These are phyloP conservation scores for Cyberlindnera bimundalis DNA, from an alignment of 805 yeast genomes.

Conservation along the genomic window DNA sequence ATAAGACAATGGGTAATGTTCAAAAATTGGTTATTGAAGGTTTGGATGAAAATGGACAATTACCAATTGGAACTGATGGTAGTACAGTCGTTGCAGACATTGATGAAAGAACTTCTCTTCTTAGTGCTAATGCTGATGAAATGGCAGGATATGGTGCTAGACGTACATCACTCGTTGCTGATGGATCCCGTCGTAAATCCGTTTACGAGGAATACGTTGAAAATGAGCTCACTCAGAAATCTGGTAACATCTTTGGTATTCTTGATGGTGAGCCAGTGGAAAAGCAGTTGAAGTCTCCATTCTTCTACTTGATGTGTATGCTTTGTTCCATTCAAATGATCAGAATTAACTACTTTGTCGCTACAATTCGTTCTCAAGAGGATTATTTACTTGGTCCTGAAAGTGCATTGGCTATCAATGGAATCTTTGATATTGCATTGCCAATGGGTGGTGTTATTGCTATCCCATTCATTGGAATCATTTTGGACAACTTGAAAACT, in stretches of 20 bases:
- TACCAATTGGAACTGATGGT: constrained; percentile 35
- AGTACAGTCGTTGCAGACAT: constrained; percentile 45
- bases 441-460: constrained; percentile 88
- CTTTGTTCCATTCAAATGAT: constrained; percentile 89
- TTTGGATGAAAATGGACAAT: constrained; percentile 64
- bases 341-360: constrained; percentile 88
- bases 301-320: constrained; percentile 75
- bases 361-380: constrained; percentile 83
- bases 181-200: constrained; percentile 43
- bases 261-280: constrained; percentile 59
- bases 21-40: constrained; percentile 72
- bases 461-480: constrained; percentile 80
- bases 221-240: constrained; percentile 42
- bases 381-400: constrained; percentile 55
- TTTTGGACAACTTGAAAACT: constrained; percentile 72
- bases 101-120: constrained; percentile 32
- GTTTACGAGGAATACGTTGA: constrained; percentile 67
- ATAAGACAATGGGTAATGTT: constrained; percentile 65
- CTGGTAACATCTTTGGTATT: constrained; percentile 68
- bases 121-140: constrained; percentile 19
- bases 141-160: constrained; percentile 7
- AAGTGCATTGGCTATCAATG: constrained; percentile 56
- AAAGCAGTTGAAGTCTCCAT: constrained; percentile 50
- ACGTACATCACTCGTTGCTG: constrained; percentile 20
- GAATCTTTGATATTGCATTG: constrained; percentile 78